Conservation (phyloP, 1,139 yeast genomes). For the Yamadazyma songkhlaensis region DNA sequence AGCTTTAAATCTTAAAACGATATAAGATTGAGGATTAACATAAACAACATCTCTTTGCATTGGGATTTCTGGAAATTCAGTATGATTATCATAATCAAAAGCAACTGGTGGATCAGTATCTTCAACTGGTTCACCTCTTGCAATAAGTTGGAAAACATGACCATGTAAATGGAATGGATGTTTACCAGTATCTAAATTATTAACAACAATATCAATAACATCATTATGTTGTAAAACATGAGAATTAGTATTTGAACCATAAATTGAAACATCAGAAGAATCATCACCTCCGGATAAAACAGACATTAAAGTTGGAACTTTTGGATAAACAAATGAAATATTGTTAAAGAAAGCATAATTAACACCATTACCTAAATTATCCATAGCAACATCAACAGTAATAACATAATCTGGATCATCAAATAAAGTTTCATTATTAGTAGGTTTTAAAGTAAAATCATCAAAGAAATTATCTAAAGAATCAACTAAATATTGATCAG, state of each 20-base stretch:
- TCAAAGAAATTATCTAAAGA: constrained; percentile 34
- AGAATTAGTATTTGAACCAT: constrained; percentile 67
- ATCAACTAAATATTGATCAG: constrained; percentile 23
- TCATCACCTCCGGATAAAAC: constrained; percentile 50
- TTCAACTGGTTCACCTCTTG: constrained; percentile 51
- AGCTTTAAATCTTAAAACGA: constrained; percentile 67
- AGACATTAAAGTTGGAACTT: constrained; percentile 62
- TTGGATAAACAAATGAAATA: constrained; percentile 59
- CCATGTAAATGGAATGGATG: constrained; percentile 97
- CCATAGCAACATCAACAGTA: constrained; percentile 60
- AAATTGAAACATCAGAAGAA: constrained; percentile 48
- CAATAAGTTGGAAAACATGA: constrained; percentile 72
- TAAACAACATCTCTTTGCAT: constrained; percentile 63
- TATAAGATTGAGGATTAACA: constrained; percentile 62
- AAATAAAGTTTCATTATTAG: constrained; percentile 33
- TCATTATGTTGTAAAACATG: constrained; percentile 61
- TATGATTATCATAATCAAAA: constrained; percentile 46
- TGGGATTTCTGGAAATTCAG: constrained; percentile 60
- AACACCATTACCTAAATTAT: constrained; percentile 67
- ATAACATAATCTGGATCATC: constrained; percentile 63
- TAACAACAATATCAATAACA: constrained; percentile 66
- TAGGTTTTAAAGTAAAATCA: constrained; percentile 56
- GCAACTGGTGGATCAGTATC: constrained; percentile 54
- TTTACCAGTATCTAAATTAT: constrained; percentile 76
- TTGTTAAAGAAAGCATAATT: constrained; percentile 77